phyloP scores from a whole-genome alignment of 352 stramenopile species.

The Phytophthora sp. region DNA sequence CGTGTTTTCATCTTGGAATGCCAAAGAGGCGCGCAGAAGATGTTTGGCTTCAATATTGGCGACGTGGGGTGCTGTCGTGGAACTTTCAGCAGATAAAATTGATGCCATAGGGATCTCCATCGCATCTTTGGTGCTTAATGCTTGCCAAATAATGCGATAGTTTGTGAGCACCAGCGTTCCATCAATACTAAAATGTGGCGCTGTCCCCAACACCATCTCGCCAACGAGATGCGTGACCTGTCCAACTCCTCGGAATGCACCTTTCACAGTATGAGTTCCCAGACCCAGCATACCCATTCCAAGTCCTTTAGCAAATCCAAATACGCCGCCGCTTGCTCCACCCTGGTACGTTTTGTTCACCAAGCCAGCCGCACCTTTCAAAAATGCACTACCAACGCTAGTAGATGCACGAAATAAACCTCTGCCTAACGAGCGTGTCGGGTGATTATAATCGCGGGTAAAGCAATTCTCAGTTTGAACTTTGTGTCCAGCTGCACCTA shows the following conservation, averaged over 20 bases:
- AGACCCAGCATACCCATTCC: constrained; percentile 88
- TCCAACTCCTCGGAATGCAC: constrained; percentile 81
- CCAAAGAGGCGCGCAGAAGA: constrained; percentile 76
- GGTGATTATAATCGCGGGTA: constrained; percentile 78
- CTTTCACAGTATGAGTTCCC: constrained; percentile 87
- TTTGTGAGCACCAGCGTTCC: constrained; percentile 83
- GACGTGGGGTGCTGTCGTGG: constrained; percentile 80
- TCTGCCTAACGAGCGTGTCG: constrained; percentile 78
- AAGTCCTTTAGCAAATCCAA: constrained; percentile 88
- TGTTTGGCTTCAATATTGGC: constrained; percentile 88
- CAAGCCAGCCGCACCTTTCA: constrained; percentile 82
- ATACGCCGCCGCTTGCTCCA: constrained; percentile 80
- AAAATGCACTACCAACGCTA: constrained; percentile 83
- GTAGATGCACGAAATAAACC: constrained; percentile 85
- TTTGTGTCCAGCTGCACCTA: constrained; percentile 85
- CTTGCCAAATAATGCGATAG: constrained; percentile 88
- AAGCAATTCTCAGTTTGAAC: constrained; percentile 90
- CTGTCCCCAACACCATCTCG: constrained; percentile 86
- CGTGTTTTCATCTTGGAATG: constrained; percentile 83
- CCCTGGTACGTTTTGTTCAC: constrained; percentile 90
- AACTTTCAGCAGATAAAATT: constrained; percentile 81
- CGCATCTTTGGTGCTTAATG: constrained; percentile 74
- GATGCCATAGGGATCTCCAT: constrained; percentile 86
- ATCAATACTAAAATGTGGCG: constrained; percentile 89
- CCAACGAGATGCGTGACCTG: constrained; percentile 89